Conservation (phyloP, 2,329 filamentous ascomycete species). For the Tolypocladium tropicale region DNA sequence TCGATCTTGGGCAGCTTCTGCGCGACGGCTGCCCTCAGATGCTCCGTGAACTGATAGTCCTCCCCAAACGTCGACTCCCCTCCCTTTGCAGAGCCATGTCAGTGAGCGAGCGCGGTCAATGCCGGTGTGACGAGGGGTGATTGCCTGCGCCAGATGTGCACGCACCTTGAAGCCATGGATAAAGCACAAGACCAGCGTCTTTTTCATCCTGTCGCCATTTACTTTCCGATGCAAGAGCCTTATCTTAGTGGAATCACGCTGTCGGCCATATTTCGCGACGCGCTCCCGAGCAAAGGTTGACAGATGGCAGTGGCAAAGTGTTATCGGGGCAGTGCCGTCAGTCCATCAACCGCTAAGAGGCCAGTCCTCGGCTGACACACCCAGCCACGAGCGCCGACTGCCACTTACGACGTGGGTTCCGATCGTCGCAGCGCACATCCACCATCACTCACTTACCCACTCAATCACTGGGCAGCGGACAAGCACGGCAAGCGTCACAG, state of each 20-base stretch:
- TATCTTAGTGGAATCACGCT: neutral
- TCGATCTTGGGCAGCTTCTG: conserved; percentile 58
- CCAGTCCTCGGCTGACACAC: neutral
- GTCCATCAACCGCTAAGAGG: neutral
- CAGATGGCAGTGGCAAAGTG: neutral
- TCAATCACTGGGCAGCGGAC: neutral
- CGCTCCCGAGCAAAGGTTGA: neutral
- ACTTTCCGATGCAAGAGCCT: neutral
- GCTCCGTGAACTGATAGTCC: conserved; percentile 56
- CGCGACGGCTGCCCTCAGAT: conserved; percentile 55
- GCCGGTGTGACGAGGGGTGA: neutral
- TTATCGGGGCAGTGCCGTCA: neutral
- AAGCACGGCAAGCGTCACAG: conserved; percentile 8
- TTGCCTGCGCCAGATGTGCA: conserved; percentile 6
- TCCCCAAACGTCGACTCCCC: conserved; percentile 67
- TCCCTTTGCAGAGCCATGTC: conserved; percentile 41
- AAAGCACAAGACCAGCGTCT: conserved; percentile 72
- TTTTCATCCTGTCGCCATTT: conserved; percentile 38
- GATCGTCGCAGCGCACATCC: no score
- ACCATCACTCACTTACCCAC: no score
- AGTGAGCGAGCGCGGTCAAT: neutral
- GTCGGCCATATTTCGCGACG: neutral
- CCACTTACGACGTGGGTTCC: neutral
- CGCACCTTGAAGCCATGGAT: conserved; percentile 77
- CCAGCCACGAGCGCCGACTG: neutral